A percentile compares a stretch with the other conserved stretches of the same genome.
Conservation (phyloP, 805 yeast genomes). For the Saccharomycopsis javanensis region DNA sequence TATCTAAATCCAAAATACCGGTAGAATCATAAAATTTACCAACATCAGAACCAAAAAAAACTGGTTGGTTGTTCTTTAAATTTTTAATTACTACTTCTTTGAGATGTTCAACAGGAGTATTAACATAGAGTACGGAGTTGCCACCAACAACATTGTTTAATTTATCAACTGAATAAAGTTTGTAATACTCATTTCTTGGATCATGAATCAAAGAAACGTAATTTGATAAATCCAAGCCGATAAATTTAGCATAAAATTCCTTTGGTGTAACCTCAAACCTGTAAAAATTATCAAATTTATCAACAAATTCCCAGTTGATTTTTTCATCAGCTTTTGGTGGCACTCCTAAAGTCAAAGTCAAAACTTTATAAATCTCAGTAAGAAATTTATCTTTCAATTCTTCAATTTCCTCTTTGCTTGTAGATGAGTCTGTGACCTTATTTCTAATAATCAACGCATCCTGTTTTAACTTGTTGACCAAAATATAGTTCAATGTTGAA, state of each 20-base stretch:
- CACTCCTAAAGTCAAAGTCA: slow-evolving; percentile 61
- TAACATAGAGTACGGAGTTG: slow-evolving; percentile 62
- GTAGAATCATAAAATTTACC: slow-evolving; percentile 59
- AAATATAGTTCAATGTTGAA: slow-evolving; percentile 43
- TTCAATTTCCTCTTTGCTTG: slow-evolving; percentile 29
- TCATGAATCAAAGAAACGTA: slow-evolving; percentile 65
- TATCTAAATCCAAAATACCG: slow-evolving; percentile 65
- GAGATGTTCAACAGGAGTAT: slow-evolving; percentile 49
- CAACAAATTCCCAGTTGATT: slow-evolving; percentile 66
- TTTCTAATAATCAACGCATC: slow-evolving; percentile 62
- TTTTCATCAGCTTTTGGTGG: slow-evolving; percentile 67
- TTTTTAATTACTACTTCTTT: slow-evolving; percentile 56
- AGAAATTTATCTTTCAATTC: slow-evolving; percentile 39
- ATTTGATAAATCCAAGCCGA: slow-evolving; percentile 41
- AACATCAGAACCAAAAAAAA: slow-evolving; percentile 86
- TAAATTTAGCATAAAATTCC: slow-evolving; percentile 48
- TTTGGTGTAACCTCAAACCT: slow-evolving; percentile 49
- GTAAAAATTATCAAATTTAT: slow-evolving; percentile 52
- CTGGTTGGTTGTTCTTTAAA: slow-evolving; percentile 64
- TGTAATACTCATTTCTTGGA: slow-evolving; percentile 63
- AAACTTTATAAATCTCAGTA: slow-evolving; percentile 52
- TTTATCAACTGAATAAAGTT: slow-evolving; percentile 59
- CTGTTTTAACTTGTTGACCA: slow-evolving; percentile 67
- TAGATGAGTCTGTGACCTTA: slow-evolving; percentile 29
- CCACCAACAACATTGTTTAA: slow-evolving; percentile 67